These are phyloP conservation scores for Monosporascus sp. DNA, from an alignment of 2,329 filamentous ascomycete species.

Conservation along the genomic window DNA sequence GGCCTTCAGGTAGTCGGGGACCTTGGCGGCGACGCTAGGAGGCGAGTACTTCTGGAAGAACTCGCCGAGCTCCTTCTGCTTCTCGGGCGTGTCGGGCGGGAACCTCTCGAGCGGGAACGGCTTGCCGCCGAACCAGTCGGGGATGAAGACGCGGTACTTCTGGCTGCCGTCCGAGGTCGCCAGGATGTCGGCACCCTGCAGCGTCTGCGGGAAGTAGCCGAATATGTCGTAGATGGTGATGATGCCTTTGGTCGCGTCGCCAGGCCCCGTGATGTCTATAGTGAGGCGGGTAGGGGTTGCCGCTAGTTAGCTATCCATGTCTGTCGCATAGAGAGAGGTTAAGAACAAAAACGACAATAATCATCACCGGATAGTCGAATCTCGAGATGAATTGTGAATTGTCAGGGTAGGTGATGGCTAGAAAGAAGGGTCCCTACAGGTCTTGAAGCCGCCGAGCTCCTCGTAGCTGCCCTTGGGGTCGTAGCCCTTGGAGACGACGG, in stretches of 20 bases:
- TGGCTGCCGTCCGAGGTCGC: conserved; percentile 48
- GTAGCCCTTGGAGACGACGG: conserved; percentile 52
- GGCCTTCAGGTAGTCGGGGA: conserved; percentile 52
- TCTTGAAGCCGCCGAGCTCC: conserved; percentile 50
- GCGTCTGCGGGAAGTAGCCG: conserved; percentile 63
- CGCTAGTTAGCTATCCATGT: background rate
- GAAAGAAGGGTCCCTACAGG: conserved; percentile 31
- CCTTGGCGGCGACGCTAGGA: conserved; percentile 39
- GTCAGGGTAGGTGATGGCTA: background rate
- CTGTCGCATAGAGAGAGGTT: background rate
- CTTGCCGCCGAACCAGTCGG: conserved; percentile 81
- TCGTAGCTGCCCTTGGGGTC: conserved; percentile 51
- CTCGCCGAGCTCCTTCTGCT: conserved; percentile 50
- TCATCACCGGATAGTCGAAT: background rate
- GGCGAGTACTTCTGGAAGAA: conserved; percentile 54
- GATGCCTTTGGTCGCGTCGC: conserved; percentile 50
- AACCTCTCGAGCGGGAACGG: conserved; percentile 55
- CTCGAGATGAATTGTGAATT: background rate
- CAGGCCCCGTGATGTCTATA: conserved; percentile 44
- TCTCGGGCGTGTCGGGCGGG: conserved; percentile 60
- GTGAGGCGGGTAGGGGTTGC: background rate
- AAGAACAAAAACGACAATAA: background rate
- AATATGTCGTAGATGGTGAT: conserved; percentile 65
- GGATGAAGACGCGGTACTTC: conserved; percentile 83
- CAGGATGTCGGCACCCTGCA: conserved; percentile 66